A percentile compares a stretch with the other conserved stretches of the same genome.
phyloP scores from a whole-genome alignment of 306 rosid species.

The Chamaecrista fasciculata region DNA sequence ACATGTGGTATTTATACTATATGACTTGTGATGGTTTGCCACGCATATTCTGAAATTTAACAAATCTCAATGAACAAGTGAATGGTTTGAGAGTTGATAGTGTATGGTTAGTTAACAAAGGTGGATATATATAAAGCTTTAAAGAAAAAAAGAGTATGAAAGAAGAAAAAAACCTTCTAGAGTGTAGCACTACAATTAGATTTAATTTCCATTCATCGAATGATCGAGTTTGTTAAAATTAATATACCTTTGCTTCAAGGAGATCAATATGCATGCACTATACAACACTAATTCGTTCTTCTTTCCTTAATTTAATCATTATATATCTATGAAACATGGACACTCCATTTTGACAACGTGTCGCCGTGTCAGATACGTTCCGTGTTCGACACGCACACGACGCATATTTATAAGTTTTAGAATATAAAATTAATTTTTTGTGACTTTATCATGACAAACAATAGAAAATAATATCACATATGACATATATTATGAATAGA shows the following conservation, averaged over 20 bases:
- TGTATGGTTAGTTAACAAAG: constrained; percentile 7
- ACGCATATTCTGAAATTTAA: not conserved
- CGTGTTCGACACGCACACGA: too few relatives aligned
- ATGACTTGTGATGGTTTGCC: not conserved
- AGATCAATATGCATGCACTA: not conserved
- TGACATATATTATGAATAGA: too few relatives aligned
- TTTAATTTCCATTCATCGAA: not conserved
- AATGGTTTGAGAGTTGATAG: not conserved
- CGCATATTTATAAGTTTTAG: too few relatives aligned
- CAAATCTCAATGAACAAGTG: not conserved
- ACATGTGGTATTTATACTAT: not conserved
- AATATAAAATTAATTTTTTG: too few relatives aligned
- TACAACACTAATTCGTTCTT: not conserved
- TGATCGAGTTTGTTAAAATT: constrained; percentile 24
- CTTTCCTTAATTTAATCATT: not conserved
- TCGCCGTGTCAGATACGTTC: too few relatives aligned
- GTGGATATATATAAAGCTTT: not conserved
- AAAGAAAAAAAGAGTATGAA: not conserved
- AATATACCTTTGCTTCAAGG: constrained; percentile 28
- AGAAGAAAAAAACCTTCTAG: constrained; percentile 19
- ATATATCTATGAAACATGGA: too few relatives aligned
- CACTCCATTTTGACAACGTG: too few relatives aligned
- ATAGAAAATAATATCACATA: too few relatives aligned
- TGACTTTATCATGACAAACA: too few relatives aligned
- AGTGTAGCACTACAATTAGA: not conserved